Base-by-base conservation (phyloP, 345 rosid species). In the Laguncularia racemosa region DNA sequence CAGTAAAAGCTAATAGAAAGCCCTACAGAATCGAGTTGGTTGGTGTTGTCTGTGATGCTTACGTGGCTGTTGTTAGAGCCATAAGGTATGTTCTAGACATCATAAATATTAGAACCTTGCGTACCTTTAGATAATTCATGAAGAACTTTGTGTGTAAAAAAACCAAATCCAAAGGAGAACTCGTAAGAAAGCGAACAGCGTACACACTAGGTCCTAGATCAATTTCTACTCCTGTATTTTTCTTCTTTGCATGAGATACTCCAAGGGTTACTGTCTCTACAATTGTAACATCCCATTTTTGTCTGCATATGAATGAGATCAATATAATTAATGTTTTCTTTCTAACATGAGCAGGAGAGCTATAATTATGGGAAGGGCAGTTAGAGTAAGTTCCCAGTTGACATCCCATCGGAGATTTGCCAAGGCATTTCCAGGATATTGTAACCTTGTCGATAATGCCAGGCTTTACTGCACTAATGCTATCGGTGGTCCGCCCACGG, bases 41-140 rank as follows among this genome's bases (percentile, higher is more conserved):
- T 6, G 97, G 97, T 18, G 99, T 93, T 7, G 84, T 87, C 53
- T 93, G 96, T 51, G 99, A 93, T 52, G 88, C 96, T 40, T 89
- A 89, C 71, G 76, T 93, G 12, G 97, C 99, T 0, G 96, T 84
- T 13, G 79, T 80, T 43, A 70, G 99, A 67, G 99, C 97, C 69
- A 84, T 89, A 67, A 78, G 96, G 97, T 89, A 77, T 13, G 48
- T 26, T 15, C 6, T 17, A n/a, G 14, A 53, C 28, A 15, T 13
- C 26, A 9, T 6, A 3, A n/a, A 23, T 23, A 23, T 23, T 3
- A 23, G 28, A 23, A 23, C 28, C 28, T 23, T 23, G 28, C 28
- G 28, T 1, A 23, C 28, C 28, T 6, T 0, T 23, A 23, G 3
- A 23, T 23, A 23, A 23, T 23, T 6, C 0, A 23, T 23, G 5